Evolutionary conservation across 148 eudicot genomes (phyloP), one percentile per base, ranked within the genome.

Genomic region (Rhododendron mucronatum): DNA sequence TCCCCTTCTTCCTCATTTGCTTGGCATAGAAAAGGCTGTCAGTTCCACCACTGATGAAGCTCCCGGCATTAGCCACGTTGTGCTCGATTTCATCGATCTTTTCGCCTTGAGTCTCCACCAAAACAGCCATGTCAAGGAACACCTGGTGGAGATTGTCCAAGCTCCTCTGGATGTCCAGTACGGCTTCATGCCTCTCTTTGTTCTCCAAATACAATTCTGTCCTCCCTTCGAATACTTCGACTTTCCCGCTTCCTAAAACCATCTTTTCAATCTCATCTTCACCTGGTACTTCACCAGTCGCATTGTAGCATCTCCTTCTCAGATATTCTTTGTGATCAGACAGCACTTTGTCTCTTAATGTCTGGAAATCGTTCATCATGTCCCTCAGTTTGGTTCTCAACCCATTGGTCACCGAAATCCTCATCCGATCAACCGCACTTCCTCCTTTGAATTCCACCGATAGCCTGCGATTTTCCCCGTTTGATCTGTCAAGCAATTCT

Each of bases 151-250:
- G 45, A 41, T 41, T 41, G 45, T 41, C 45, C 45, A 96, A 88
- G 78, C 98, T 96, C 78, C 89, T 93, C 89, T 95, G 93, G 48
- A 96, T 92, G 83, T 93, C 96, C 89, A 85, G 85, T 50, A 91
- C 92, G 65, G 92, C 95, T 77, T 95, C 98, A 86, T 95, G 87
- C 88, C 98, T 93, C 82, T 93, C 94, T 47, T 85, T 86, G 10
- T 88, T 93, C 89, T 92, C 95, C 89, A 83, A 73, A 69, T 84
- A 86, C 69, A 88, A 0, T 9, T 91, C 91, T 18, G 57, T 37
- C 76, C 83, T 87, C 74, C 89, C 90, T 47, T 91, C 91, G 35
- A 88, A 81, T 48, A 88, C 79, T 81, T 90, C 89, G 18, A 89
- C 84, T 67, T 89, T 90, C 81, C 78, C 80, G 50, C 90, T 87